These are phyloP conservation scores for Litsea cubeba DNA, from an alignment of 164 flowering plant species.

Conservation along the genomic window DNA sequence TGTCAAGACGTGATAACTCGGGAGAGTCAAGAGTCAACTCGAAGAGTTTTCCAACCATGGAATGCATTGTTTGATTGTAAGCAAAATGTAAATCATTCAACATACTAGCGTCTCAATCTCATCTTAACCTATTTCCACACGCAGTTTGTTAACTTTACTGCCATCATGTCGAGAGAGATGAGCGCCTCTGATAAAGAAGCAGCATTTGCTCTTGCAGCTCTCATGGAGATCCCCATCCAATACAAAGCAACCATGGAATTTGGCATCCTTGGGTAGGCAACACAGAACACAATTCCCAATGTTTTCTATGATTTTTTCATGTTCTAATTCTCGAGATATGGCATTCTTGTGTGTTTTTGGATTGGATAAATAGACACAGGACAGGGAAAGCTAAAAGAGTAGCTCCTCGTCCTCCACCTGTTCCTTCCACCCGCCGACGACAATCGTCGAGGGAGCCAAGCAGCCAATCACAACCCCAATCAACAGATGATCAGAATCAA, in stretches of 20 bases:
- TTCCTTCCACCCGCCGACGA: slow-evolving; percentile 23
- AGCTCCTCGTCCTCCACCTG: slow-evolving; percentile 59
- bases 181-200: slow-evolving; percentile 46
- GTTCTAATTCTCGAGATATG: not conserved
- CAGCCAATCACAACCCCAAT: slow-evolving; percentile 11
- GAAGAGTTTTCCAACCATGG: too few relatives aligned
- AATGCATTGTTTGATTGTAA: too few relatives aligned
- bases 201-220: slow-evolving; percentile 80
- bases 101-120: too few relatives aligned
- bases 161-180: slow-evolving; percentile 44
- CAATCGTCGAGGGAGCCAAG: slow-evolving; percentile 19
- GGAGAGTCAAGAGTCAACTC: too few relatives aligned
- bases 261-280: slow-evolving; percentile 46
- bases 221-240: slow-evolving; percentile 78
- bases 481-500: slow-evolving; percentile 27
- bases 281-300: not conserved
- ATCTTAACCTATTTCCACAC: slow-evolving; percentile 1
- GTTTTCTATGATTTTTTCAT: not conserved
- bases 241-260: slow-evolving; percentile 57
- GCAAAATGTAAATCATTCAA: too few relatives aligned
- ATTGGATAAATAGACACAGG: slow-evolving; percentile 25
- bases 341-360: not conserved
- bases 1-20: too few relatives aligned
- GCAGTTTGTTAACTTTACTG: slow-evolving; percentile 78
- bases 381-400: slow-evolving; percentile 53